Percentiles rank a stretch among this genome's conserved stretches.
Evolutionary conservation across 352 stramenopile genomes (phyloP).

Genomic region (Globisporangium sylvaticum): DNA sequence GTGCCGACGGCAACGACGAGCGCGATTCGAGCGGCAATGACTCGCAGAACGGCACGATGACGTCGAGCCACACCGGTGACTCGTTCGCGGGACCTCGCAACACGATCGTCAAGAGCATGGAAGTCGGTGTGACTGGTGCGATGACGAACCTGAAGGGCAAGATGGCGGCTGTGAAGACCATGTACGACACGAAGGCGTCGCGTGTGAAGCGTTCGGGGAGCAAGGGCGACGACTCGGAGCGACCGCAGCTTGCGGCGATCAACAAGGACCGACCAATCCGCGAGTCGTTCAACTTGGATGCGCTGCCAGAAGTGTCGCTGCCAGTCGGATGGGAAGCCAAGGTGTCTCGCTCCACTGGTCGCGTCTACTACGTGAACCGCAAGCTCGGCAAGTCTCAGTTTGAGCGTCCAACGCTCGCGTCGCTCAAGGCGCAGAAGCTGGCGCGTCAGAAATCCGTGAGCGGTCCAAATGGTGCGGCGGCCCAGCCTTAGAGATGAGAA

Average conservation of each 20-base stretch:
- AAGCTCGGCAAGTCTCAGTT: conserved; percentile 87
- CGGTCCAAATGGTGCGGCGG: conserved; percentile 11
- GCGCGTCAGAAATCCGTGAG: conserved; percentile 55
- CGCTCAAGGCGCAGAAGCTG: conserved; percentile 80
- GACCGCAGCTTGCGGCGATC: conserved; percentile 23
- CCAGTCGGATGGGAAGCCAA: conserved; percentile 84
- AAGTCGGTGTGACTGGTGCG: conserved; percentile 59
- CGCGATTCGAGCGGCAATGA: conserved; percentile 38
- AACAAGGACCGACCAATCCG: conserved; percentile 57
- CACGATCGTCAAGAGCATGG: conserved; percentile 77
- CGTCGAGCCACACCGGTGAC: conserved; percentile 29
- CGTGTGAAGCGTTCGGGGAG: conserved; percentile 57
- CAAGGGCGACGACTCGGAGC: conserved; percentile 38
- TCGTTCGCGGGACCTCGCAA: conserved; percentile 50
- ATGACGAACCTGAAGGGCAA: conserved; percentile 82
- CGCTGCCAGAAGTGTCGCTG: conserved; percentile 74
- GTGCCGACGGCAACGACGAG: conserved; percentile 36
- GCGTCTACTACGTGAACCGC: conserved; percentile 88
- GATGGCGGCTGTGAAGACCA: conserved; percentile 74
- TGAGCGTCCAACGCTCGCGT: conserved; percentile 78
- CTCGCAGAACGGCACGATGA: conserved; percentile 34
- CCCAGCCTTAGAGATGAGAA: conserved; percentile 15
- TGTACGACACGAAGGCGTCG: conserved; percentile 52
- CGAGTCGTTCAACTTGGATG: conserved; percentile 84
- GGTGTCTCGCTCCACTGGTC: conserved; percentile 79